These are phyloP conservation scores for Starmerella etchellsii DNA, from an alignment of 805 yeast genomes.

Conservation along the genomic window DNA sequence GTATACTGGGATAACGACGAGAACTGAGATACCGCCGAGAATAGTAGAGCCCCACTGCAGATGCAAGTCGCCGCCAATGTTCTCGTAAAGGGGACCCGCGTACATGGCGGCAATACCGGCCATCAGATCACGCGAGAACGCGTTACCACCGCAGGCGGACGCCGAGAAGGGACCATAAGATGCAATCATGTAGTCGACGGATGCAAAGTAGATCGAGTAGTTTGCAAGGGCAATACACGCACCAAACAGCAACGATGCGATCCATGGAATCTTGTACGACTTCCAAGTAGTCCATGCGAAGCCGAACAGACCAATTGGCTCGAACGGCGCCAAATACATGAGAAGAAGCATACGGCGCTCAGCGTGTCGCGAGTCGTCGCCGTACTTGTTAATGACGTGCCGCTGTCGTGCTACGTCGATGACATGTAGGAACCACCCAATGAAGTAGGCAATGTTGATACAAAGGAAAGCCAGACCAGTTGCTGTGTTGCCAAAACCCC, in stretches of 20 bases:
- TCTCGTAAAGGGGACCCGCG: constrained; percentile 32
- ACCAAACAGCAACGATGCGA: constrained; percentile 32
- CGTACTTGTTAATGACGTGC: constrained; percentile 24
- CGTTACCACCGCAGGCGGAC: constrained; percentile 35
- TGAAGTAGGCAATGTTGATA: constrained; percentile 29
- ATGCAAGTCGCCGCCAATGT: constrained; percentile 26
- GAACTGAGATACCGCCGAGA: constrained; percentile 28
- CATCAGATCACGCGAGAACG: constrained; percentile 32
- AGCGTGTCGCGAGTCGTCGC: constrained; percentile 18
- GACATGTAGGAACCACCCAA: constrained; percentile 29
- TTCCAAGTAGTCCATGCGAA: constrained; percentile 35
- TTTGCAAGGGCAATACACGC: constrained; percentile 32
- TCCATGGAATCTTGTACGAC: constrained; percentile 26
- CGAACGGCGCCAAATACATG: constrained; percentile 31
- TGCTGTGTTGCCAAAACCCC: constrained; percentile 28
- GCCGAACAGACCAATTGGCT: constrained; percentile 31
- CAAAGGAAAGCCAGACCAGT: constrained; percentile 29
- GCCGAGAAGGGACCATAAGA: constrained; percentile 35
- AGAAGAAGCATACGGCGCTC: constrained; percentile 23
- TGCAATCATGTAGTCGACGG: constrained; percentile 35
- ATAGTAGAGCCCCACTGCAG: constrained; percentile 33
- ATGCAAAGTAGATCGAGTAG: constrained; percentile 33
- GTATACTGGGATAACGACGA: constrained; percentile 31
- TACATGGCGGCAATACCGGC: constrained; percentile 33
- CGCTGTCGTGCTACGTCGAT: constrained; percentile 29